Evolutionary conservation across 2,329 filamentous ascomycete genomes (phyloP), one percentile per base, ranked within the genome.

Genomic region (Neospermospora avenae): DNA sequence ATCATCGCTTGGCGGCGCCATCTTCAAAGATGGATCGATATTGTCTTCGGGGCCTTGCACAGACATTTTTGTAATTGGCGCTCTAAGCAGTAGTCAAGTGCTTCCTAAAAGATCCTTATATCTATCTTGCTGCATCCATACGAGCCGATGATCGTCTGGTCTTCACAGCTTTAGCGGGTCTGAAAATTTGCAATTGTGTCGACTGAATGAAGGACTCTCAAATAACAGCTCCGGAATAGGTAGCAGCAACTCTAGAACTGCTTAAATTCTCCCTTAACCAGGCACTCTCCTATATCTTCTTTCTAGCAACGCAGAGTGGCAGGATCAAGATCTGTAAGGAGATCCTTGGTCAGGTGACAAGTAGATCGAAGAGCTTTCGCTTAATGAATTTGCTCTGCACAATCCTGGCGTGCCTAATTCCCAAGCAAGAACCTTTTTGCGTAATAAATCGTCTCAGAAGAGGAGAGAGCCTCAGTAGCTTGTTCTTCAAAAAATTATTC

Each of bases 1-100:
- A 18, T 70, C 68, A 54, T 72, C 69, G 6, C 20, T 37, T 42
- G 66, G 67, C 34, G 55, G 61, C 7, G 10, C 1, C 35, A 60
- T 53, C 31, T 52, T 18, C 18, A 28, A 18, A 51, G 39, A 20
- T 11, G 34, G 10, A n/a, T 39, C 14, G 22, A 20, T 46, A 18
- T 1, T 24, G 14, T 55, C 39, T 55, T 24, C 51, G 11, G 22
- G 25, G 31, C 28, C 11, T 18, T 44, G 45, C 44, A 35, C 31
- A 24, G 42, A 28, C 25, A 58, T 58, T 24, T 14, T 37, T 5
- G n/a, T n/a, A n/a, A n/a, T n/a, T n/a, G n/a, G n/a, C n/a, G n/a
- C n/a, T n/a, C n/a, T n/a, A n/a, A n/a, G n/a, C n/a, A n/a, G n/a
- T n/a, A n/a, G n/a, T n/a, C n/a, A n/a, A n/a, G n/a, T n/a, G n/a